Conservation (phyloP, 148 eudicot genomes). For the Vaccinium darrowii region DNA sequence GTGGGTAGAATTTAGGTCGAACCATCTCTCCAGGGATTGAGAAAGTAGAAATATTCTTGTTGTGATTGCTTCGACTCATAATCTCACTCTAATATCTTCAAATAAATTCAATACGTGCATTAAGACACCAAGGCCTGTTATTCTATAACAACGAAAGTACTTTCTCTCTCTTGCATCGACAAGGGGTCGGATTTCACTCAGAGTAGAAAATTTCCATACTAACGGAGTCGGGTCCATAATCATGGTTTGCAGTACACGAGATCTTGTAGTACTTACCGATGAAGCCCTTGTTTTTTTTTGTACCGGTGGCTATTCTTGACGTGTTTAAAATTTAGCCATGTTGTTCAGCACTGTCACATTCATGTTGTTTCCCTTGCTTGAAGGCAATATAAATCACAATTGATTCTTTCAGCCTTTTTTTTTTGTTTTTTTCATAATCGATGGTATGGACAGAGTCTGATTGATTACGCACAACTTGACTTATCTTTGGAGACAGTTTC, state of each 20-base stretch:
- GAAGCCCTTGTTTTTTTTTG: no score
- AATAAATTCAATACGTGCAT: background rate
- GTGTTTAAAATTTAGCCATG: no score
- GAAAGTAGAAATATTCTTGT: background rate
- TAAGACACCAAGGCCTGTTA: background rate
- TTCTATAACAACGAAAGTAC: background rate
- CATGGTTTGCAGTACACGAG: no score
- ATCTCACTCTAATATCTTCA: background rate
- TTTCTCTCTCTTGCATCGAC: background rate
- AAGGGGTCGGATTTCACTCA: no score
- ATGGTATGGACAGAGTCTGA: background rate
- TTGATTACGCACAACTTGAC: background rate
- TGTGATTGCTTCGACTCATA: background rate
- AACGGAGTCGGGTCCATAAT: no score
- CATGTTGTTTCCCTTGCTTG: background rate
- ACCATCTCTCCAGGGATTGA: background rate
- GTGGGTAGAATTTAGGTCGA: background rate
- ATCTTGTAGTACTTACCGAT: no score
- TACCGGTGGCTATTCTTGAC: no score
- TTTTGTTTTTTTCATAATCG: background rate
- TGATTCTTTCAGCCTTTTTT: no score
- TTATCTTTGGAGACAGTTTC: background rate
- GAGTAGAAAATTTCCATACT: no score
- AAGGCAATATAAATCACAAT: background rate
- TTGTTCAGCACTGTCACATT: background rate